A percentile compares a stretch with the other conserved stretches of the same genome.
Evolutionary conservation across 1,284 basidiomycete genomes (phyloP).

Genomic region (Chalciporus sp.): DNA sequence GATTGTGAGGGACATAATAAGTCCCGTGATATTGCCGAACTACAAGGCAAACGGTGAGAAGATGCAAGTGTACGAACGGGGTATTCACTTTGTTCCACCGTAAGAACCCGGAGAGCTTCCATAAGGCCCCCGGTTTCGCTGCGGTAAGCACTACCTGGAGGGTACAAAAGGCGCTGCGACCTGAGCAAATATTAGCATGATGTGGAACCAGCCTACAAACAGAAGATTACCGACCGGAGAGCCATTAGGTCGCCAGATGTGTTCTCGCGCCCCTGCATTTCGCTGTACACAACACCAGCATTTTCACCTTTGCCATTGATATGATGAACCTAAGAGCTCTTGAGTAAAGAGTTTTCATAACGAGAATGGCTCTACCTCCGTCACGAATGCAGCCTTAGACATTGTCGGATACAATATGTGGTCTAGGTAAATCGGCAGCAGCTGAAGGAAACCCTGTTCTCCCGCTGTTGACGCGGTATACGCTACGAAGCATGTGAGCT

Average conservation of each 20-base stretch:
- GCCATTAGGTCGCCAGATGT: conserved; percentile 90
- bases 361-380: conserved; percentile 62
- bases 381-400: conserved; percentile 88
- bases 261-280: conserved; percentile 99
- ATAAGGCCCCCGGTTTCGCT: conserved; percentile 98
- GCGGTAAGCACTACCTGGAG: conserved; percentile 84
- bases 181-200: conserved; percentile 42
- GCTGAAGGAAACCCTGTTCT: conserved; percentile 91
- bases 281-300: conserved; percentile 95
- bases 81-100: conserved; percentile 83
- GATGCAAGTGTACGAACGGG: background rate
- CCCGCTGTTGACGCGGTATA: conserved; percentile 99
- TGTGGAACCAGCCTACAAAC: background rate
- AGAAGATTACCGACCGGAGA: conserved; percentile 56
- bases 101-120: conserved; percentile 86
- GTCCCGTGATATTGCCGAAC: conserved; percentile 89
- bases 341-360: background rate
- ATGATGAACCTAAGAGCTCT: conserved; percentile 74
- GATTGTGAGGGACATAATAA: conserved; percentile 96
- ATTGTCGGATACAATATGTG: conserved; percentile 98
- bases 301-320: conserved; percentile 90
- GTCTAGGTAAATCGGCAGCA: conserved; percentile 95
- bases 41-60: conserved; percentile 36
- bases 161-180: conserved; percentile 80
- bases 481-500: conserved; percentile 41